These are phyloP conservation scores for Zymoseptoria crescenta DNA, from an alignment of 2,329 filamentous ascomycete genomes.

Conservation along the genomic window DNA sequence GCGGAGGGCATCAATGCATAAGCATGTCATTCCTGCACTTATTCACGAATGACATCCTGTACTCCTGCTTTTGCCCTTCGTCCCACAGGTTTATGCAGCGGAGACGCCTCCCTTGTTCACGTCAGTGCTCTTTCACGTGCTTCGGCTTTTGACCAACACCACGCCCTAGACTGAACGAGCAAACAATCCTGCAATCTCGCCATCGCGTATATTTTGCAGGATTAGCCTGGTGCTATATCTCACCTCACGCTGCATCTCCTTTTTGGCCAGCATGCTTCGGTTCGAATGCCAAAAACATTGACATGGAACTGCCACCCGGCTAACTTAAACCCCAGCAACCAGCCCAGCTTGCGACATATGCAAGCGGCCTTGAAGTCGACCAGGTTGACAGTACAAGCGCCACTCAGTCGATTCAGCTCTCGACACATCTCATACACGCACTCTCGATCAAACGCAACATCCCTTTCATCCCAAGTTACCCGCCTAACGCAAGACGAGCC, in stretches of 20 bases:
- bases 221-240: background rate
- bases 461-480: background rate
- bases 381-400: background rate
- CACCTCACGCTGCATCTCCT: background rate
- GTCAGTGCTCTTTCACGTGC: background rate
- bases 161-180: no score
- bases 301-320: background rate
- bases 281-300: background rate
- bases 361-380: background rate
- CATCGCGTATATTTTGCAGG: background rate
- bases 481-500: conserved; percentile 8
- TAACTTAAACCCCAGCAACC: background rate
- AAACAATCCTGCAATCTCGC: no score
- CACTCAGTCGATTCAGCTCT: background rate
- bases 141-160: background rate
- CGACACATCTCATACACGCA: background rate
- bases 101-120: no score
- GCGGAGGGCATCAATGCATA: no score
- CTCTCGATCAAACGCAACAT: background rate
- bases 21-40: no score
- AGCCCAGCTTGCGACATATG: background rate
- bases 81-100: no score
- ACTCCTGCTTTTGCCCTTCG: no score
- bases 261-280: background rate
- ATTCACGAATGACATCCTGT: no score